A percentile compares a stretch with the other conserved stretches of the same genome.
Evolutionary conservation across 768 basidiomycete genomes (phyloP).

Genomic region (Hygrophoropsis aurantiaca): DNA sequence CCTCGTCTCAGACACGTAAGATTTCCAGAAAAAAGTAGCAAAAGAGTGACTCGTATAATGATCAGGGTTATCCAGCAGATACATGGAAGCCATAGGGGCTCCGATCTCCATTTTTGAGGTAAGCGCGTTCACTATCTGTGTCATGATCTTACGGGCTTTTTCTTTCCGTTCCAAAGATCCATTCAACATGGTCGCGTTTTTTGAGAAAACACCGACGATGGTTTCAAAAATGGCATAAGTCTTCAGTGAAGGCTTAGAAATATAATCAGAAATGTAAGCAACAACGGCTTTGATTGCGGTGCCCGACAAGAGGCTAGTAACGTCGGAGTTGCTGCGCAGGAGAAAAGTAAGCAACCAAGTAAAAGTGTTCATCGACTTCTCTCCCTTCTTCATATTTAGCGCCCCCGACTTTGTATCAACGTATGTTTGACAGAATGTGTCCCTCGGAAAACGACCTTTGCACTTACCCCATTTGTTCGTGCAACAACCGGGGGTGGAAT

Average conservation of each 20-base stretch:
- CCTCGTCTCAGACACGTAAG: conserved; percentile 25
- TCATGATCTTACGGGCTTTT: conserved; percentile 29
- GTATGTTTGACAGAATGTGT: conserved; percentile 17
- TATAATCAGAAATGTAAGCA: conserved; percentile 42
- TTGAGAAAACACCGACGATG: conserved; percentile 20
- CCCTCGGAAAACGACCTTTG: conserved; percentile 35
- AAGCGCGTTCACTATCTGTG: conserved; percentile 37
- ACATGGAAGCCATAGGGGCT: conserved; percentile 35
- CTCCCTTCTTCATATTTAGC: conserved; percentile 26
- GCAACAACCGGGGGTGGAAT: no score
- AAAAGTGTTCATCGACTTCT: conserved; percentile 38
- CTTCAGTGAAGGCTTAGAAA: conserved; percentile 40
- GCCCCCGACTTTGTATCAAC: conserved; percentile 30
- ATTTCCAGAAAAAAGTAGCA: conserved; percentile 31
- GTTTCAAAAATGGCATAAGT: conserved; percentile 37
- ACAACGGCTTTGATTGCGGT: conserved; percentile 40
- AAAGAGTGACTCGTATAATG: conserved; percentile 39
- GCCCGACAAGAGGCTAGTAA: conserved; percentile 37
- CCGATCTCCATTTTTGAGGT: conserved; percentile 37
- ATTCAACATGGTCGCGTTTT: conserved; percentile 17
- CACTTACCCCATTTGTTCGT: conserved; percentile 30
- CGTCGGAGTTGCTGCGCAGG: conserved; percentile 38
- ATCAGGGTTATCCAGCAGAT: conserved; percentile 36
- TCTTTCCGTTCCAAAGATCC: conserved; percentile 5
- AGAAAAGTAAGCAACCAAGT: conserved; percentile 31